Base-by-base conservation (phyloP, 495 filamentous ascomycete species). In the Thermochaetoides thermophila region DNA sequence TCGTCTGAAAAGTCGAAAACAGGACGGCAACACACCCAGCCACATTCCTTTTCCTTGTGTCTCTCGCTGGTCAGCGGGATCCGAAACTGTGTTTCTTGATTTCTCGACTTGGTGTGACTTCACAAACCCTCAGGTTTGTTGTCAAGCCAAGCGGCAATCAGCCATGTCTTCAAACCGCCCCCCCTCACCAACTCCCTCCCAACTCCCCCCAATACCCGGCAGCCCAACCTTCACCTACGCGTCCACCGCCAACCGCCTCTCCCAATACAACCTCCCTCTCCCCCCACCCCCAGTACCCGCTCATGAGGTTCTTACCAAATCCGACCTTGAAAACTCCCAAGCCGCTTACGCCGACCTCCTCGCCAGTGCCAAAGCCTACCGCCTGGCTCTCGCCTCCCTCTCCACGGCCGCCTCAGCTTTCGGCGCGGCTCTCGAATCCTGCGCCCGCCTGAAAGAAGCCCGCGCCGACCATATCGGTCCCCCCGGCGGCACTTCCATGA, bases 391-490 rank as follows among this genome's bases (percentile, higher is more conserved):
- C 34, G 59, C 69, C 29, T 43, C 63, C 1, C 57, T 74, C 19
- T 72, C 73, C 13, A 58, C 59, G 17, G 66, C 73, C 4, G 70
- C 73, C 11, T 71, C 68, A 1, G 50, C 63, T 21, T 77, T 77
- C 51, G 73, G 73, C 25, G 59, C 60, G 27, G 72, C 73, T 14
- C 59, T 77, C 38, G 73, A 77, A 44, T 47, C 66, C 37, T 77
- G 73, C 46, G 73, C 73, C n/a, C 67, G 71, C 35, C 63, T 75
- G 35, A 76, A 71, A 37, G 62, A 72, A 48, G 62, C 68, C n/a
- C 61, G 68, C 28, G 64, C 64, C 40, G 63, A 67, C 23, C 38
- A 57, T 27, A 40, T 69, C 13, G 55, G 44, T 8, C 50, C 47
- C 11, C 39, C 43, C 12, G 33, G 42, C 8, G 48, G 45, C 21